Percentiles rank a stretch among this genome's conserved stretches.
Conservation (phyloP, 2,329 filamentous ascomycete genomes). For the Arthrobotrys megalospora region DNA sequence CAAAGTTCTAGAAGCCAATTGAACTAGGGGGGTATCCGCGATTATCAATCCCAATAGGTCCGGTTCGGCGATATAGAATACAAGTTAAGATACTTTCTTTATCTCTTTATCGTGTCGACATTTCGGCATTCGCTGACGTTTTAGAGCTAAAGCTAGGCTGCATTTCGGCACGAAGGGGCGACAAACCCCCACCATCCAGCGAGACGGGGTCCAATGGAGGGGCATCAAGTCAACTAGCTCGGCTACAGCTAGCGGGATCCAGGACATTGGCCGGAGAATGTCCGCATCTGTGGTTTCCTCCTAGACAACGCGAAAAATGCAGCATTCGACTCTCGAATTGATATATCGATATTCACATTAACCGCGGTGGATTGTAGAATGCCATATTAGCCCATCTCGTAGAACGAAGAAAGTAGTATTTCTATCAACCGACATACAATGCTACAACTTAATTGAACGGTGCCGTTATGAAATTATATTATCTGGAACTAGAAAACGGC, state of each 20-base stretch:
- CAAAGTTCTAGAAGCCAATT: background rate
- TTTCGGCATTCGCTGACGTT: conserved; percentile 48
- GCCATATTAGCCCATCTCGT: too few species aligned
- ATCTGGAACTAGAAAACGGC: background rate
- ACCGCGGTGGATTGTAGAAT: too few species aligned
- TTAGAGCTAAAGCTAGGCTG: conserved; percentile 19
- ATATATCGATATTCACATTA: too few species aligned
- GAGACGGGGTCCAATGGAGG: conserved; percentile 4
- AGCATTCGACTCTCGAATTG: background rate
- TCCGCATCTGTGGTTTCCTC: conserved; percentile 14
- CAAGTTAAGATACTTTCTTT: background rate
- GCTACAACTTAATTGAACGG: too few species aligned
- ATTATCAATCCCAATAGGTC: conserved; percentile 30
- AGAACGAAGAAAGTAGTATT: too few species aligned
- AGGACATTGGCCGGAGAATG: conserved; percentile 37
- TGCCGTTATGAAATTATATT: too few species aligned
- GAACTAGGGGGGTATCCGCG: background rate
- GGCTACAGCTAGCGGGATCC: conserved; percentile 10
- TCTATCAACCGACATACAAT: too few species aligned
- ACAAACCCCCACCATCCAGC: conserved; percentile 29
- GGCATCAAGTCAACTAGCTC: conserved; percentile 5
- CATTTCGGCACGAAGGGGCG: conserved; percentile 39
- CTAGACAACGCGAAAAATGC: conserved; percentile 16
- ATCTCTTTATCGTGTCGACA: conserved; percentile 35
- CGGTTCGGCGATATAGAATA: conserved; percentile 39